Conservation (phyloP, 805 yeast genomes). For the Lachancea quebecensis region DNA sequence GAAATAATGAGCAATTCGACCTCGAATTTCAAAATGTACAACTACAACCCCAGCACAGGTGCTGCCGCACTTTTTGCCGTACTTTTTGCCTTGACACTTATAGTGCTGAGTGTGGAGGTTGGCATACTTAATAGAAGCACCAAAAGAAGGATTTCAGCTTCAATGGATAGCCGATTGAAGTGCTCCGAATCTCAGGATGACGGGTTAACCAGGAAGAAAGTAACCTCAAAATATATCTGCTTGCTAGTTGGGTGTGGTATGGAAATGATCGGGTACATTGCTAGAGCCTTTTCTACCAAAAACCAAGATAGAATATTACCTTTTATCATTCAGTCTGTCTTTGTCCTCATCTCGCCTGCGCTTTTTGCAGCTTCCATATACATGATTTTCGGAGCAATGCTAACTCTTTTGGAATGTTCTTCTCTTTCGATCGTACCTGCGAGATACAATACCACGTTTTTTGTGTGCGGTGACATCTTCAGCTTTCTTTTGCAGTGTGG, state of each 20-base stretch:
- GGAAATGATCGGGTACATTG: slow-evolving; percentile 22
- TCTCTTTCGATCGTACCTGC: slow-evolving; percentile 4
- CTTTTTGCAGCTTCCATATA: slow-evolving; percentile 26
- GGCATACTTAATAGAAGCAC: too few relatives aligned
- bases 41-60: too few relatives aligned
- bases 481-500: slow-evolving; percentile 24
- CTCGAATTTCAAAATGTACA: too few relatives aligned
- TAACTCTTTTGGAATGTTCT: slow-evolving; percentile 8
- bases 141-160: too few relatives aligned
- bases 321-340: slow-evolving; percentile 18
- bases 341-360: slow-evolving; percentile 25
- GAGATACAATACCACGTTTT: slow-evolving; percentile 18
- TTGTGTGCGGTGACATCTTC: slow-evolving; percentile 25
- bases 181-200: too few relatives aligned
- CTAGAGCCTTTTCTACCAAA: slow-evolving; percentile 11
- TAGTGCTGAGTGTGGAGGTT: too few relatives aligned
- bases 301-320: slow-evolving; percentile 8
- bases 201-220: too few relatives aligned
- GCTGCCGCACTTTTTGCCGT: too few relatives aligned
- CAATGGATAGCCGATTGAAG: too few relatives aligned
- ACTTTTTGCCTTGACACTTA: too few relatives aligned
- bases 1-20: too few relatives aligned
- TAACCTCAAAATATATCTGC: too few relatives aligned
- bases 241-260: not conserved
- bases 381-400: slow-evolving; percentile 23